Evolutionary conservation across 164 flowering plant species (phyloP), one percentile per base, ranked within the genome.

Genomic region (Stephania cephalantha): DNA sequence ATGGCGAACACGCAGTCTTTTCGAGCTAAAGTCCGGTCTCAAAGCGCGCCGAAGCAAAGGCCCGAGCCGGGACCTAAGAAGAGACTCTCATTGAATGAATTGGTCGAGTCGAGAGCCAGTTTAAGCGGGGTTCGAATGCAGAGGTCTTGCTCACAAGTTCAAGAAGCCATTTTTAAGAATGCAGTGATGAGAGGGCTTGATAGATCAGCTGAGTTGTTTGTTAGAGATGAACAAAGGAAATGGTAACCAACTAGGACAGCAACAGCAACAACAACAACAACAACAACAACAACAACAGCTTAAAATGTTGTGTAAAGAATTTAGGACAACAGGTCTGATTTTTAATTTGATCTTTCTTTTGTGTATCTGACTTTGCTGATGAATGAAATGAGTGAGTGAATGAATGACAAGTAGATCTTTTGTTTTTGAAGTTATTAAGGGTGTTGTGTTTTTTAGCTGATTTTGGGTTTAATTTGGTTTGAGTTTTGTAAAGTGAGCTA

Each of bases 41-140:
- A 80, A 9, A 91, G 96, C 69, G 96, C 94, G 0, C 98, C 98
- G 2, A 93, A 86, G 81, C 96, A 93, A 53, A 85, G 98, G 74
- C 98, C 94, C 0, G 96, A 91, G 73, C 79, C 87, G 7, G 79
- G 80, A 12, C 75, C 86, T 0, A 90, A 80, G 84, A 89, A 87
- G 83, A 82, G 82, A 80, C 75, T 88, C 6, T 85, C 97, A 1
- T 83, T 93, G 17, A 75, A 83, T 58, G 97, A 91, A 46, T 77
- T 90, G n/a, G 82, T 88, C 84, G 94, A 90, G 30, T 80, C 94
- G 4, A 81, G 95, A 68, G 83, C 84, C 12, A 93, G 94, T 77
- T 63, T 93, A 9, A 91, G 96, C 74, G 83, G 92, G 5, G 85
- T 88, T 42, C 81, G 86, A 70, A 90, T 90, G 95, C 89, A 87